phyloP scores from a whole-genome alignment of 2,329 filamentous ascomycete genomes.

The Colletotrichum horii region DNA sequence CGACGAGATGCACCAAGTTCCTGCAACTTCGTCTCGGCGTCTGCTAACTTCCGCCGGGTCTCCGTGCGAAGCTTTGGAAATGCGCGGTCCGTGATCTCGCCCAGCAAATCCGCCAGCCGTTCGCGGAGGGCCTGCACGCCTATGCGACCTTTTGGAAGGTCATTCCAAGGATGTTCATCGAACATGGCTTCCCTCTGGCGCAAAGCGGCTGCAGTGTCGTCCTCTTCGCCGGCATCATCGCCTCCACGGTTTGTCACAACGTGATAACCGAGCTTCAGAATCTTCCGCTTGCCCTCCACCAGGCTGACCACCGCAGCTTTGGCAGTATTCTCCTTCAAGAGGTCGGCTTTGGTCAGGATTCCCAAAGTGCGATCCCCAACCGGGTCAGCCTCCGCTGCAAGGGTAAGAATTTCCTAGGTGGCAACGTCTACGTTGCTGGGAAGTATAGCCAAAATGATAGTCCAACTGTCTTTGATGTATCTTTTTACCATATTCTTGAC shows the following conservation, averaged over 20 bases:
- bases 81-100: constrained; percentile 27
- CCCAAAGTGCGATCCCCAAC: background rate
- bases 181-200: background rate
- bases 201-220: background rate
- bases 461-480: background rate
- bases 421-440: background rate
- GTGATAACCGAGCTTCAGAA: constrained; percentile 23
- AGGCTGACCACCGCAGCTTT: constrained; percentile 20
- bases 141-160: constrained; percentile 23
- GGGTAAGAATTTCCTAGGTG: background rate
- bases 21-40: constrained; percentile 4
- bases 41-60: background rate
- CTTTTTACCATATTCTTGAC: background rate
- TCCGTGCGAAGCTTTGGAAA: constrained; percentile 30
- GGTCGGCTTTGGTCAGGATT: constrained; percentile 52
- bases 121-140: constrained; percentile 26
- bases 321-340: constrained; percentile 30
- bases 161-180: constrained; percentile 14
- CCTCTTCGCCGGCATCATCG: constrained; percentile 15
- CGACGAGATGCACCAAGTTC: constrained; percentile 18
- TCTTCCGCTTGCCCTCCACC: constrained; percentile 13
- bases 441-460: background rate
- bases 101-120: constrained; percentile 28
- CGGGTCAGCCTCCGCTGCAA: background rate
- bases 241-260: constrained; percentile 22